phyloP scores from a whole-genome alignment of 106 monocot genomes.

The Amphibolis antarctica region DNA sequence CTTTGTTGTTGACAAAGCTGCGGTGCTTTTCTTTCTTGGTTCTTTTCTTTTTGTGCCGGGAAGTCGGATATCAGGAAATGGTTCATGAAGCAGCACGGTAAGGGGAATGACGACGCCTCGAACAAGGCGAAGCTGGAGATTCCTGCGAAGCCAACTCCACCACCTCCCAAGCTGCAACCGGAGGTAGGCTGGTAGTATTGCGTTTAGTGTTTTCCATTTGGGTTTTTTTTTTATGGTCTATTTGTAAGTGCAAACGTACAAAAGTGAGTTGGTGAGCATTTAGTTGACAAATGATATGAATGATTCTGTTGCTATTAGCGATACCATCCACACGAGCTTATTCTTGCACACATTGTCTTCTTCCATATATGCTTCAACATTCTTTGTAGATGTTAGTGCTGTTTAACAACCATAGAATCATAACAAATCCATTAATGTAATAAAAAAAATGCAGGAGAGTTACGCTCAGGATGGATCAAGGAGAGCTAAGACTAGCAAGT shows the following conservation, averaged over 20 bases:
- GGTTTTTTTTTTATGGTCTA: constrained; percentile 3
- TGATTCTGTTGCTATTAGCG: background rate
- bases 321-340: too few relatives aligned
- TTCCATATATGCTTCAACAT: too few relatives aligned
- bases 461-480: constrained; percentile 25
- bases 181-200: constrained; percentile 9
- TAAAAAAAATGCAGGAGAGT: constrained; percentile 24
- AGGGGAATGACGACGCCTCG: constrained; percentile 25
- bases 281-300: background rate
- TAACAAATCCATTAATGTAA: background rate
- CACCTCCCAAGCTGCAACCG: constrained; percentile 12
- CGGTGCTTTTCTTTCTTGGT: background rate
- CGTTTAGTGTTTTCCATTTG: background rate
- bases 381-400: background rate
- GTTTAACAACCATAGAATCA: background rate
- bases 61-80: constrained; percentile 87
- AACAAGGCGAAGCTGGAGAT: constrained; percentile 14
- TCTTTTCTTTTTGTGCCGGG: constrained; percentile 4
- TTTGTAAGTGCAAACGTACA: too few relatives aligned
- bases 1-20: constrained; percentile 3
- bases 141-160: constrained; percentile 2
- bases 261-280: too few relatives aligned
- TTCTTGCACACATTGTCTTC: too few relatives aligned
- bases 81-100: constrained; percentile 97
- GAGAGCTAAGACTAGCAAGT: constrained; percentile 88